Evolutionary conservation across 805 yeast genomes (phyloP), one percentile per base, ranked within the genome.

Genomic region (Pichia cephalocereana): DNA sequence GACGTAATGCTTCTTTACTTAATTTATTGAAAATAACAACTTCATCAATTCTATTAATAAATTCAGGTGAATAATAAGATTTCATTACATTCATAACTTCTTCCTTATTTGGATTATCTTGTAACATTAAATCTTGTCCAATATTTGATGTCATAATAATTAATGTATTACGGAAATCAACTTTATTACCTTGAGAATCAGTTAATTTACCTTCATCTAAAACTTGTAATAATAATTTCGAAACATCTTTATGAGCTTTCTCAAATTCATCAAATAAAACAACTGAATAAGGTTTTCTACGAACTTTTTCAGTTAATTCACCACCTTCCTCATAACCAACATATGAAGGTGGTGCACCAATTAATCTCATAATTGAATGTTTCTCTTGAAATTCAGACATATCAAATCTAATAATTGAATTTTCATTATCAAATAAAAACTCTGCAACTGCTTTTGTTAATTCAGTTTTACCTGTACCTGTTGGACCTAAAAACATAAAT

Each of bases 401-500:
- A 66, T 91, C 99, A 63, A 91, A 91, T 57, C 99, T 74, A 26
- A 90, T 80, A 36, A 91, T 89, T 10, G 96, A 79, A 41, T 80
- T 74, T 59, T 86, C 88, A 64, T 91, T 91, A 60, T 89, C 93
- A 67, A 93, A 93, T 57, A 91, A 67, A 58, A 93, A 93, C 57
- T 88, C 89, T 2, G 98, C 96, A 49, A 91, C 74, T 0, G 95
- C 82, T 65, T 93, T 91, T 8, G 97, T 90, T 46, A 93, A 74
- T 65, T 93, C 98, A 0, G 99, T 93, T 67, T 91, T 91, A 69
- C 99, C 99, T 0, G 98, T 91, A 69, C 99, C 99, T 0, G 99
- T 93, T 46, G 99, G 98, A 23, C 99, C 99, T 55, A 93, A 72
- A 67, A 93, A 93, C 84, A 91, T 83, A 66, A 93, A 93, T 47